Conservation (phyloP, 768 basidiomycete genomes). For the Rubroboletus pulcherrimus region DNA sequence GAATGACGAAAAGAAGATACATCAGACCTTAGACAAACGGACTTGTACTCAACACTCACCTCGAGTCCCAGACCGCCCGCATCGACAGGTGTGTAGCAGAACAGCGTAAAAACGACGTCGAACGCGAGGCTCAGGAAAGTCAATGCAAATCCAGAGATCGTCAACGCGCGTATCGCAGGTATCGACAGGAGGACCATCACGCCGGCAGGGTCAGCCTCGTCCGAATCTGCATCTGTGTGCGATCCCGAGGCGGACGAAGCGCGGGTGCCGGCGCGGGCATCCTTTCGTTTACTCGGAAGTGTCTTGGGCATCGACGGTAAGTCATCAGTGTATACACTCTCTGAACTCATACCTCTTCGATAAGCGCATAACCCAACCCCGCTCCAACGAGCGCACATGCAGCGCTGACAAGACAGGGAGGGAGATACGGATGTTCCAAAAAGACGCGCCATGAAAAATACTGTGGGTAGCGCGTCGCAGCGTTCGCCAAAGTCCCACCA, state of each 20-base stretch:
- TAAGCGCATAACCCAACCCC: slow-evolving; percentile 14
- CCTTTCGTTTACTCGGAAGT: slow-evolving; percentile 14
- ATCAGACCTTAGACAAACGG: no score
- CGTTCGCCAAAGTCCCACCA: slow-evolving; percentile 19
- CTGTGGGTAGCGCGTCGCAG: slow-evolving; percentile 12
- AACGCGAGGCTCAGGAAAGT: no score
- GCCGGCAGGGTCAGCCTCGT: slow-evolving; percentile 16
- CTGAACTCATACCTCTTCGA: slow-evolving; percentile 16
- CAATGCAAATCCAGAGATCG: slow-evolving; percentile 39
- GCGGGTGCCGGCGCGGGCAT: no score
- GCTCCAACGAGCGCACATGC: slow-evolving; percentile 16
- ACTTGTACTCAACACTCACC: slow-evolving; percentile 27
- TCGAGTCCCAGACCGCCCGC: slow-evolving; percentile 55
- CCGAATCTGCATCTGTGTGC: not conserved
- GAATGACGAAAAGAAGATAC: not conserved
- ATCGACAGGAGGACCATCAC: slow-evolving; percentile 40
- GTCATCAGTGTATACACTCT: not conserved
- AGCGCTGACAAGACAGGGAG: slow-evolving; percentile 12
- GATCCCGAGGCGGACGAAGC: not conserved
- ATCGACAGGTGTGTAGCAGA: slow-evolving; percentile 55
- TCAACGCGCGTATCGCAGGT: slow-evolving; percentile 41
- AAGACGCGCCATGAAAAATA: slow-evolving; percentile 14
- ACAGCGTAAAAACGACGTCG: slow-evolving; percentile 60
- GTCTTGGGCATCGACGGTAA: slow-evolving; percentile 6
- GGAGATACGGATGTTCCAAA: slow-evolving; percentile 16